These are phyloP conservation scores for Oryza punctata DNA, from an alignment of 176 grass and related monocot species.

Conservation along the genomic window DNA sequence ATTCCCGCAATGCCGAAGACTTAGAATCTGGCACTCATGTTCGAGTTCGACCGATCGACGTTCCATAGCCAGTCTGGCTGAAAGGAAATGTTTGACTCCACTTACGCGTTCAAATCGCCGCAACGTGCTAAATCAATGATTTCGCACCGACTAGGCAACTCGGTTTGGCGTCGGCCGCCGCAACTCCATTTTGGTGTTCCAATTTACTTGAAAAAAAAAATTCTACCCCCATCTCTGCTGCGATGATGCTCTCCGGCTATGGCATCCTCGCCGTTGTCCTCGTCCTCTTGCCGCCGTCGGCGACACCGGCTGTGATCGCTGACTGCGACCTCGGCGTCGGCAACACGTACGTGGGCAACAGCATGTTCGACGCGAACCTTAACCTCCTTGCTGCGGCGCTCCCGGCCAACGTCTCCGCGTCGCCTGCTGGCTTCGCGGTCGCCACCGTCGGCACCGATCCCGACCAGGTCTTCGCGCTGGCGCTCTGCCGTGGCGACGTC, in stretches of 20 bases:
- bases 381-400: slow-evolving; percentile 1
- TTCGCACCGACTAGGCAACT: too few species aligned
- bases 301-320: background rate
- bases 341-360: background rate
- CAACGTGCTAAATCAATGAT: too few species aligned
- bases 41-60: too few species aligned
- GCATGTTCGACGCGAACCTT: slow-evolving; percentile 42
- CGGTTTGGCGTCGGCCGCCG: too few species aligned
- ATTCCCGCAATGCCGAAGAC: too few species aligned
- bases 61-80: too few species aligned
- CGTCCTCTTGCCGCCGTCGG: background rate
- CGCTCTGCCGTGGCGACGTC: slow-evolving; percentile 62
- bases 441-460: slow-evolving; percentile 16
- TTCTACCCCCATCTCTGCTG: background rate
- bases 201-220: too few species aligned
- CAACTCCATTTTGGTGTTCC: too few species aligned
- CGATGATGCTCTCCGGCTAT: slow-evolving; percentile 7
- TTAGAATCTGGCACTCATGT: too few species aligned
- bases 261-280: background rate
- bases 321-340: background rate
- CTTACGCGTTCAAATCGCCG: too few species aligned
- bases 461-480: slow-evolving; percentile 37
- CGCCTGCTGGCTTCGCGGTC: slow-evolving; percentile 22
- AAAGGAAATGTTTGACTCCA: background rate
- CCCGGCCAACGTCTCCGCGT: slow-evolving; percentile 17